These are phyloP conservation scores for Paraphoma sp. DNA, from an alignment of 2,329 filamentous ascomycete genomes.

Conservation along the genomic window DNA sequence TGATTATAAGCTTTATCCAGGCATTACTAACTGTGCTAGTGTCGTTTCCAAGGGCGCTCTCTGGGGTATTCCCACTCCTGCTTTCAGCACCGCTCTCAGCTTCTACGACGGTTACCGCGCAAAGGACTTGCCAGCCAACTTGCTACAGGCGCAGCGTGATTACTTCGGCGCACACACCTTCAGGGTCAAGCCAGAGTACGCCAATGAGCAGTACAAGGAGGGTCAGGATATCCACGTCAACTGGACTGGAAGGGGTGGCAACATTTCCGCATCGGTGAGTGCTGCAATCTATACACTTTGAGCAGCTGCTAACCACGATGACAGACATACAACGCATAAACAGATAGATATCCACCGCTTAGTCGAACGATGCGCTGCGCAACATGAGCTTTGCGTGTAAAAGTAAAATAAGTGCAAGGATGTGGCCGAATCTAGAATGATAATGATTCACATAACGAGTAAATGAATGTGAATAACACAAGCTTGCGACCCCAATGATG, in stretches of 20 bases:
- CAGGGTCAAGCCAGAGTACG: slow-evolving; percentile 60
- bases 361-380: slow-evolving; percentile 21
- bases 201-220: slow-evolving; percentile 76
- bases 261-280: slow-evolving; percentile 81
- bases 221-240: slow-evolving; percentile 97
- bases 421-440: slow-evolving; percentile 32
- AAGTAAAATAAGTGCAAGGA: slow-evolving; percentile 17
- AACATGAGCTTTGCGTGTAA: slow-evolving; percentile 8
- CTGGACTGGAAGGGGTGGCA: slow-evolving; percentile 98
- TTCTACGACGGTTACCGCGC: slow-evolving; percentile 99
- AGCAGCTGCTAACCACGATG: not conserved
- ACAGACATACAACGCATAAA: slow-evolving; percentile 87
- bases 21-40: slow-evolving; percentile 55
- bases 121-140: slow-evolving; percentile 95
- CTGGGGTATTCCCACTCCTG: slow-evolving; percentile 93
- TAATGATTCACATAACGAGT: slow-evolving; percentile 13
- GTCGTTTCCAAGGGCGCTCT: slow-evolving; percentile 90
- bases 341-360: slow-evolving; percentile 20
- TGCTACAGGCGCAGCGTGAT: slow-evolving; percentile 98
- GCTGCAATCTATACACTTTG: not conserved
- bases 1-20: not conserved
- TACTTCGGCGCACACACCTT: slow-evolving; percentile 82
- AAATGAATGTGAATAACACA: not conserved
- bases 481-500: not conserved
- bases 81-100: slow-evolving; percentile 94